A percentile compares a stretch with the other conserved stretches of the same genome.
Conservation (phyloP, 2,329 filamentous ascomycete species). For the Harringtonia lauricola region DNA sequence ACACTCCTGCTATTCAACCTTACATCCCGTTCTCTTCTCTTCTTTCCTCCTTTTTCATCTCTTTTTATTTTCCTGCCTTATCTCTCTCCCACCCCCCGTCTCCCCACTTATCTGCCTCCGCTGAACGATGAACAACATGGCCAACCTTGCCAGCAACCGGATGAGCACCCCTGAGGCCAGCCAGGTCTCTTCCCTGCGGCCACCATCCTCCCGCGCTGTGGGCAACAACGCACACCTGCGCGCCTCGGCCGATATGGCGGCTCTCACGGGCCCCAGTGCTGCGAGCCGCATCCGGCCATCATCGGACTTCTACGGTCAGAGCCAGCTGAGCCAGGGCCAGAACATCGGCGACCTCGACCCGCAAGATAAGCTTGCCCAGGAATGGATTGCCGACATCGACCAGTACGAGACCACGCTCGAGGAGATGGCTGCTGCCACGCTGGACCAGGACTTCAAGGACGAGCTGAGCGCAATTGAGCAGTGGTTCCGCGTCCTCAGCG, state of each 20-base stretch:
- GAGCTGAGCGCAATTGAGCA: constrained; percentile 98
- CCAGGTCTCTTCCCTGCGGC: constrained; percentile 70
- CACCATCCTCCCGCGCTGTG: constrained; percentile 67
- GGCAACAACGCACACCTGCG: constrained; percentile 73
- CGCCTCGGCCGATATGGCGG: constrained; percentile 91
- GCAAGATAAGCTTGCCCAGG: constrained; percentile 87
- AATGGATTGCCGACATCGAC: constrained; percentile 98
- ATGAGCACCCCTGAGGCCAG: constrained; percentile 95
- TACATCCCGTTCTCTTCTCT: neutral
- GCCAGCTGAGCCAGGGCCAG: constrained; percentile 56
- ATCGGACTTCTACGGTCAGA: constrained; percentile 85
- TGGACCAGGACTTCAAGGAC: constrained; percentile 99
- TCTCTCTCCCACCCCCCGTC: constrained; percentile 2
- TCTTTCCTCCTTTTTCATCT: constrained; percentile 2
- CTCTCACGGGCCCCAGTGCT: constrained; percentile 53
- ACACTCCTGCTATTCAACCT: neutral
- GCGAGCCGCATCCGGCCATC: constrained; percentile 81
- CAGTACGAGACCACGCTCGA: constrained; percentile 98
- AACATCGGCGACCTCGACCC: constrained; percentile 64
- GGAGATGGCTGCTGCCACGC: constrained; percentile 97
- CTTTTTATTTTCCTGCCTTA: constrained; percentile 1
- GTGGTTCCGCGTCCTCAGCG: constrained; percentile 96
- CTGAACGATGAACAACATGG: constrained; percentile 45
- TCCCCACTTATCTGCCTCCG: constrained; percentile 2
- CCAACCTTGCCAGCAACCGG: constrained; percentile 68